phyloP scores from a whole-genome alignment of 306 rosid species.

The Quillaja saponaria region DNA sequence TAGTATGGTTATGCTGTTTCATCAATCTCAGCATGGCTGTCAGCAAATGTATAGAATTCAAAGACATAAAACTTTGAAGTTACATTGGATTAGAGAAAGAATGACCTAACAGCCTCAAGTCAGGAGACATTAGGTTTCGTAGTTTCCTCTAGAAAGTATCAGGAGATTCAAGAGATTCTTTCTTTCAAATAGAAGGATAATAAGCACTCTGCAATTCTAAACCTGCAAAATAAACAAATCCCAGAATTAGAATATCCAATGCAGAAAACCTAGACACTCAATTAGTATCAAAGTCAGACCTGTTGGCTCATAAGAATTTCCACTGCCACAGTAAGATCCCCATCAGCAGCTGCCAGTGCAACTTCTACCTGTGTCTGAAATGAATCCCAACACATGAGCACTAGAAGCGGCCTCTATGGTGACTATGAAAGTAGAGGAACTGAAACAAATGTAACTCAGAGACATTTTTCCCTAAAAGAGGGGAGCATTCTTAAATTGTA shows the following conservation, averaged over 20 bases:
- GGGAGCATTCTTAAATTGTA: conserved; percentile 8
- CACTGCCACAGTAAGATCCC: conserved; percentile 83
- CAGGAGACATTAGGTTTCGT: too few relatives aligned
- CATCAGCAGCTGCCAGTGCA: conserved; percentile 96
- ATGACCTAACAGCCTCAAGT: too few relatives aligned
- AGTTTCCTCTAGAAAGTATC: too few relatives aligned
- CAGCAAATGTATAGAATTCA: too few relatives aligned
- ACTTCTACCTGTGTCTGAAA: conserved; percentile 98
- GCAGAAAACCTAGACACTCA: not conserved
- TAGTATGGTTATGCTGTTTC: too few relatives aligned
- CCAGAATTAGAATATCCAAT: conserved; percentile 1
- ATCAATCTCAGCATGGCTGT: too few relatives aligned
- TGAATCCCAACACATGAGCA: conserved; percentile 28
- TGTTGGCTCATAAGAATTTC: conserved; percentile 98
- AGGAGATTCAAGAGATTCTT: too few relatives aligned
- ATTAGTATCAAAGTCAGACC: conserved; percentile 48
- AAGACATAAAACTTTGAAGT: too few relatives aligned
- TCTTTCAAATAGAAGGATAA: too few relatives aligned
- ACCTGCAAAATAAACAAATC: conserved; percentile 46
- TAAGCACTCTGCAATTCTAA: too few relatives aligned
- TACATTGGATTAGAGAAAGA: too few relatives aligned
- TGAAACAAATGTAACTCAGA: conserved; percentile 13
- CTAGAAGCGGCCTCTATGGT: too few relatives aligned
- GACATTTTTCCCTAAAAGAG: conserved; percentile 7
- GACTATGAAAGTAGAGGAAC: conserved; percentile 13